Conservation (phyloP, 2,329 filamentous ascomycete species). For the Phoma sp. region DNA sequence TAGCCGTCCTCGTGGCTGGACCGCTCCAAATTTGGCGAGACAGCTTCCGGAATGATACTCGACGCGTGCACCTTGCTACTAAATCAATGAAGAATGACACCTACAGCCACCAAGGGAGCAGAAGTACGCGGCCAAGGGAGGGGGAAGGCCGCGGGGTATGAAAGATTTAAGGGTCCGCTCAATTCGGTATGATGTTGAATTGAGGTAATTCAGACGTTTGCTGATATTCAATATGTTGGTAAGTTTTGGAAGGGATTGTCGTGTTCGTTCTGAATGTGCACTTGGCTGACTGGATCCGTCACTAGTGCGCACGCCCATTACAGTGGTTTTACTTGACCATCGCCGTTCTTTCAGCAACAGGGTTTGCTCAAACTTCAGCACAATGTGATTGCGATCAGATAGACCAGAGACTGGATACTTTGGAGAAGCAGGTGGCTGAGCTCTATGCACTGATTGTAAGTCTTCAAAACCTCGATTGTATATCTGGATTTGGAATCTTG, state of each 20-base stretch:
- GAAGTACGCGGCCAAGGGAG: conserved; percentile 18
- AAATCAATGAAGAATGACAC: conserved; percentile 21
- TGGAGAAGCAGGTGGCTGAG: conserved; percentile 5
- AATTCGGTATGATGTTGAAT: conserved; percentile 1
- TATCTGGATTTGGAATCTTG: background rate
- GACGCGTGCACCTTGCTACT: conserved; percentile 11
- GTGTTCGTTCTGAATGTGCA: background rate
- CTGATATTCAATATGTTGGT: conserved; percentile 18
- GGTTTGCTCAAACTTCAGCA: conserved; percentile 3
- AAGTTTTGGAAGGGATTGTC: background rate
- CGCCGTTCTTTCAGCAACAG: conserved; percentile 11
- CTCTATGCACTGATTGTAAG: conserved; percentile 12
- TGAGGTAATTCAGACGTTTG: conserved; percentile 6
- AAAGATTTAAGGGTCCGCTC: conserved; percentile 8
- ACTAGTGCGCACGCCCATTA: conserved; percentile 14
- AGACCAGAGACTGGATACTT: conserved; percentile 4
- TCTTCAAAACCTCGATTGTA: background rate
- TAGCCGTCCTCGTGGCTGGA: conserved; percentile 16
- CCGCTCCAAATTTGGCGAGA: conserved; percentile 12
- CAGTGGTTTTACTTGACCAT: conserved; percentile 16
- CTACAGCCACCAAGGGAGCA: conserved; percentile 19
- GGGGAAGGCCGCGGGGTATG: conserved; percentile 7
- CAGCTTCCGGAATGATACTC: conserved; percentile 19
- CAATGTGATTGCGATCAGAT: conserved; percentile 15
- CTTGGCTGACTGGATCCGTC: conserved; percentile 8